Evolutionary conservation across 106 monocot genomes (phyloP).

Genomic region (Dendrobium chrysotoxum): DNA sequence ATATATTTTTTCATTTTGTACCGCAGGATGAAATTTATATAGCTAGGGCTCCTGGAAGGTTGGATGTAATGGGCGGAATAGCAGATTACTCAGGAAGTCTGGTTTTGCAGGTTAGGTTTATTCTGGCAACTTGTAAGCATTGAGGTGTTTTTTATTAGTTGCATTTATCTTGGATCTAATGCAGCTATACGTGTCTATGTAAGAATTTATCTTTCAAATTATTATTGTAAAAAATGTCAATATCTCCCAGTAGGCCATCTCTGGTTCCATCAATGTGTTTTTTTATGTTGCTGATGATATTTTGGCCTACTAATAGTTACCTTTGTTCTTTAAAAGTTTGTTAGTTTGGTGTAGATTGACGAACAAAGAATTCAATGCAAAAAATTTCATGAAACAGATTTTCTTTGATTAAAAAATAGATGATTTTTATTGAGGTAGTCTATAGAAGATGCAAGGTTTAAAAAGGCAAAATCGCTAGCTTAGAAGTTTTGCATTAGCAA

Average conservation of each 20-base stretch:
- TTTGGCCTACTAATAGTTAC: background rate
- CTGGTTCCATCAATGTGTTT: background rate
- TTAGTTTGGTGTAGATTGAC: background rate
- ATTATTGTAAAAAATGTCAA: background rate
- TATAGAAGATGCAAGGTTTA: background rate
- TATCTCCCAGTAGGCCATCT: background rate
- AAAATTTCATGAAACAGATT: background rate
- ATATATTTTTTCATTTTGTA: background rate
- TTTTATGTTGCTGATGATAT: background rate
- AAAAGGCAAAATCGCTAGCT: too few relatives aligned
- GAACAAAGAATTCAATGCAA: background rate
- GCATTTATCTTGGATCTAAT: background rate
- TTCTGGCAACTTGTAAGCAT: background rate
- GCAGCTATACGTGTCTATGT: background rate
- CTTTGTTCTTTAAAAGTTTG: background rate
- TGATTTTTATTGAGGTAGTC: too few relatives aligned
- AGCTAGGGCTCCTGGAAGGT: constrained; percentile 89
- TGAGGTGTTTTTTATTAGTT: background rate
- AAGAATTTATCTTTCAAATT: background rate
- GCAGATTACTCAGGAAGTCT: constrained; percentile 99
- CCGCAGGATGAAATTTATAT: constrained; percentile 86
- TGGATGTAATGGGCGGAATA: constrained; percentile 99
- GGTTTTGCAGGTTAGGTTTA: constrained; percentile 74
- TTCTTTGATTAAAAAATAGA: too few relatives aligned
- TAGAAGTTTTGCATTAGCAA: too few relatives aligned